Base-by-base conservation (phyloP, 352 stramenopile species). In the Pythium sukuiense region DNA sequence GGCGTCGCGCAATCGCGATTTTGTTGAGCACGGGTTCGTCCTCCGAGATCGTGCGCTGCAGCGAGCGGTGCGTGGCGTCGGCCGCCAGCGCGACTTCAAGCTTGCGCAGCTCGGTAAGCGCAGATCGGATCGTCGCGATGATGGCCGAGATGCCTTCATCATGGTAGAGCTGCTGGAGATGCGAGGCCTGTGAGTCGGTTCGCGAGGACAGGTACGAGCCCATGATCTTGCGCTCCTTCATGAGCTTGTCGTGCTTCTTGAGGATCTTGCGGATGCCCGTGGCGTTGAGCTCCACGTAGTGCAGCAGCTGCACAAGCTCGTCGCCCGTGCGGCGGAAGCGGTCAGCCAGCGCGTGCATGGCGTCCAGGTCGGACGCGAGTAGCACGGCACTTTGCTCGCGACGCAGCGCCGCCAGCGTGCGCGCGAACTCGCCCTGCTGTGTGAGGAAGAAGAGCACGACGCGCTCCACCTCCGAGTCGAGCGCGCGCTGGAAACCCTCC, bases 251-350 rank as follows among this genome's bases (percentile, higher is more conserved):
- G 67, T 93, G 87, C 70, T 96, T 96, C 65, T 96, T 96, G 50
- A 93, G 80, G 70, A 96, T 96, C 71, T 96, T 96, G 55, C 88
- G 85, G 59, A 96, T 88, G 24, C 86, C 87, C 32, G 85, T 95
- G 18, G 86, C 83, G 66, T 96, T 96, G 33, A 96, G 79, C 71
- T 95, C 85, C 12, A 96, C 81, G 57, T 91, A 96, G 57, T 93
- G 76, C 60, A 96, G 80, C 56, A 96, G 50, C 45, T 92, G 78
- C 49, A 94, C 82, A 11, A 96, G 70, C 6, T 94, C 83, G 50
- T 96, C 88, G 32, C 88, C 88, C n/a, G 92, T 77, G 16, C 73
- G 65, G 54, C 87, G 77, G 65, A 76, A 85, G n/a, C 77, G 76
- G 24, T 93, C 81, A 18, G 76, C 74, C 39, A 95, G 81, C 13